These are phyloP conservation scores for Vaccinium vitisidaea DNA, from an alignment of 148 eudicot species.

Conservation along the genomic window DNA sequence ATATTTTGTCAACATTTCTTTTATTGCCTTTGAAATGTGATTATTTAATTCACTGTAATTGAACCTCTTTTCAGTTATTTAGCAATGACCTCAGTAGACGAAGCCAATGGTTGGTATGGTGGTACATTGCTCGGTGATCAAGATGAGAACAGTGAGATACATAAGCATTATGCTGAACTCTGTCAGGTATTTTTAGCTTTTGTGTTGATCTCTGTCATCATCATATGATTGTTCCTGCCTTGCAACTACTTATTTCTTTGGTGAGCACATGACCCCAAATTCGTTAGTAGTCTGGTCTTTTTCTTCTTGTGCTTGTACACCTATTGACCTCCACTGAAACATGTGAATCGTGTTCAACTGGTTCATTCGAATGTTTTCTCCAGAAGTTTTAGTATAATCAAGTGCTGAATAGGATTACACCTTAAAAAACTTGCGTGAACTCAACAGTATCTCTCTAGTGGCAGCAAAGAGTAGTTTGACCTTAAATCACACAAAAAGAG, in stretches of 20 bases:
- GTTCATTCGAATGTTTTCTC: not conserved
- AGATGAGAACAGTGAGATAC: constrained; percentile 85
- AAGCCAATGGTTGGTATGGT: constrained; percentile 89
- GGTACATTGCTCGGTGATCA: constrained; percentile 93
- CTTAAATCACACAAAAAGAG: not conserved
- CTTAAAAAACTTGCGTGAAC: not conserved
- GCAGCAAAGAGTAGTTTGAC: not conserved
- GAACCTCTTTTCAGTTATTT: constrained; percentile 53
- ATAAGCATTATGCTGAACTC: constrained; percentile 81
- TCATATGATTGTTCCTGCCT: not conserved
- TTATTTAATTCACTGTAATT: not conserved
- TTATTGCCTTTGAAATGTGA: not conserved
- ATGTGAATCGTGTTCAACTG: not conserved
- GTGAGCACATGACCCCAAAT: not conserved
- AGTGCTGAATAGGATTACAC: not conserved
- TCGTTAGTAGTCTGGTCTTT: not conserved
- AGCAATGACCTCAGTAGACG: constrained; percentile 73
- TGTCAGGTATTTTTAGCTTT: constrained; percentile 55
- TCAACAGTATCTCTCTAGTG: not conserved
- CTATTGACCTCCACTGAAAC: not conserved
- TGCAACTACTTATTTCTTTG: not conserved
- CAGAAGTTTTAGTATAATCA: not conserved
- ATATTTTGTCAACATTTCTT: not conserved
- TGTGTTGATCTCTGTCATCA: not conserved
- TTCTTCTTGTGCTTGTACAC: not conserved